Evolutionary conservation across 2,329 filamentous ascomycete species (phyloP).

Genomic region (Hymenoscyphus scutula): DNA sequence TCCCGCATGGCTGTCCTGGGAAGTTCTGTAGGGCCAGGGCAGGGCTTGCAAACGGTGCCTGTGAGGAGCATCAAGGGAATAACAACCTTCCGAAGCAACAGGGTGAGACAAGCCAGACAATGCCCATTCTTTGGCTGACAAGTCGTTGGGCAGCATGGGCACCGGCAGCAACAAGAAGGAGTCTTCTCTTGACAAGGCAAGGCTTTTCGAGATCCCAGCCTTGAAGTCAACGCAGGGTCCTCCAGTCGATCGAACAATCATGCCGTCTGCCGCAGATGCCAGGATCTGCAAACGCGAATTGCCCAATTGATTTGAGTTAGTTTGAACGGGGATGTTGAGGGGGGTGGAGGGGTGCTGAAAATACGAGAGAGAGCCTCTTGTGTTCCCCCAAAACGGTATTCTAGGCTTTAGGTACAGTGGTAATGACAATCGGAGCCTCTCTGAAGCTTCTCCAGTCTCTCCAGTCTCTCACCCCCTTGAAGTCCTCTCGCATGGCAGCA

Average conservation of each 20-base stretch:
- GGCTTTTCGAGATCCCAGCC: conserved; percentile 5
- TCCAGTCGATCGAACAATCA: conserved; percentile 16
- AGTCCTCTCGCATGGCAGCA: background rate
- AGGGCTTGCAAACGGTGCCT: conserved; percentile 1
- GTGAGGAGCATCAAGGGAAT: conserved; percentile 5
- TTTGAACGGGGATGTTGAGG: background rate
- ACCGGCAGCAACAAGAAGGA: background rate
- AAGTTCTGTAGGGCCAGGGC: background rate
- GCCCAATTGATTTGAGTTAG: conserved; percentile 24
- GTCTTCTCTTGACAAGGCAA: background rate
- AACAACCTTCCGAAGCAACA: background rate
- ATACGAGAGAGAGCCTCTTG: conserved; percentile 2
- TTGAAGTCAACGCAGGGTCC: conserved; percentile 21
- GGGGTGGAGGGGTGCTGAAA: background rate
- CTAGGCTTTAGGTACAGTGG: background rate
- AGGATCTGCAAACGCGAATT: conserved; percentile 34
- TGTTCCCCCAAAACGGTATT: background rate
- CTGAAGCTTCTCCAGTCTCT: background rate
- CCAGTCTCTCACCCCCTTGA: background rate
- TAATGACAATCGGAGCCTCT: background rate
- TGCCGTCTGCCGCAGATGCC: conserved; percentile 23
- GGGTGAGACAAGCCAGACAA: conserved; percentile 11
- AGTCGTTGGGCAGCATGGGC: conserved; percentile 23
- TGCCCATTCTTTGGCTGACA: conserved; percentile 15
- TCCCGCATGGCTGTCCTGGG: conserved; percentile 13